Base-by-base conservation (phyloP, 768 basidiomycete species). In the Pleurotus ostreatus region DNA sequence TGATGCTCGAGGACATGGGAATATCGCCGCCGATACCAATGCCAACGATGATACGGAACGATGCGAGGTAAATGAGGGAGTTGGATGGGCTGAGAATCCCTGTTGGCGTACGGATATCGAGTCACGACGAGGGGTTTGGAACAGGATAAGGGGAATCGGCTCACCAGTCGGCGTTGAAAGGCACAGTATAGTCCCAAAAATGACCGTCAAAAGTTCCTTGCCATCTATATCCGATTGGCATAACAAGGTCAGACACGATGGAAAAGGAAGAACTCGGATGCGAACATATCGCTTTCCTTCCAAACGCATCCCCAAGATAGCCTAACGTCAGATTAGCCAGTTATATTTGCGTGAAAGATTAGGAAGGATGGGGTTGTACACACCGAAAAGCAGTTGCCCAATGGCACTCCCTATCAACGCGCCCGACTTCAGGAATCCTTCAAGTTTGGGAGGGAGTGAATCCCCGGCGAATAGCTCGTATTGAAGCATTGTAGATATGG, bases 1-100 rank as follows among this genome's bases (percentile, higher is more conserved):
- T 80, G 55, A 89, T 73, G 8, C 80, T 80, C 0, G 88, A 86
- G 9, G 79, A 82, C 86, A 90, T 86, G 1, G 88, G 87, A 63
- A 89, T 89, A 66, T 89, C 89, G 2, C 86, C 89, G 13, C 88
- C 90, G 0, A 92, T 82, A 22, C 89, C 90, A 12, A 92, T 70
- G 0, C 90, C 90, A 38, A 92, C 80, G 4, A 91, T 62, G 48
- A 91, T 85, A 7, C 89, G 84, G 63, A 80, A 89, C 2, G 84
- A 62, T 8, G 74, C 74, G 15, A 92, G 75, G 66, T 85, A 91
- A 59, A 89, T 80, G 48, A 90, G 74, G n/a, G 68, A 73, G 22
- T 68, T 61, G 46, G 80, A 65, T 1, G 85, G 79, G 20, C 78
- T 75, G 22, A 89, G 73, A 34, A 49, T 6, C 9, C 15, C 48